Base-by-base conservation (phyloP, 2,329 filamentous ascomycete genomes). In the Ophiostoma sp. region DNA sequence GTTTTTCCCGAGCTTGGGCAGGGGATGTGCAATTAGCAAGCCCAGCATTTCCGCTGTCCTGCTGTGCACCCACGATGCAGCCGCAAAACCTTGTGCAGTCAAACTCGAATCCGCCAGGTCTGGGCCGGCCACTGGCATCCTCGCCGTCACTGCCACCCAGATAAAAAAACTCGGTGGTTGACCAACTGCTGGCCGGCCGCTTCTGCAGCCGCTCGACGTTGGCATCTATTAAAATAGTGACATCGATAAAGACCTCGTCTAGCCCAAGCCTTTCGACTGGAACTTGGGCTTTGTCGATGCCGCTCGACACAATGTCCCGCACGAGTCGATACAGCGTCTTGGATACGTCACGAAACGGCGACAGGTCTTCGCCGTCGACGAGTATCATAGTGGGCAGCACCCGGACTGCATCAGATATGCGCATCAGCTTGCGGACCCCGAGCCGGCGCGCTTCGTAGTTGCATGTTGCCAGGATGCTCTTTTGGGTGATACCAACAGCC, bases 391-490 rank as follows among this genome's bases (percentile, higher is more conserved):
- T 91, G 0, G 93, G 93, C 73, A 93, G 97, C 41, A 88, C 77
- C 73, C 84, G 87, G 78, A 86, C 91, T 4, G 94, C 95, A 71
- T 97, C 92, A 67, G 83, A 85, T 75, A 97, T 87, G 72, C 92
- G 85, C 83, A 96, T 93, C 70, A 98, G 83, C 80, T 99, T 98
- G 77, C 85, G 82, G 67, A 93, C 83, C 67, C 87, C 87, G n/a
- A 79, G 84, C 66, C 87, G 81, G 47, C 94, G 87, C 36, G 94
- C 94, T 76, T 91, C 91, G 77, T 98, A 98, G 79, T 98, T 98
- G 83, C 92, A 96, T 4, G 93, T 96, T 36, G 93, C 92, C 55
- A 95, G 83, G 68, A 97, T 97, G 76, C 93, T 91, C 79, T 97
- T 97, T 78, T 97, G 93, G 77, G 93, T 91, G 69, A 97, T 87